Percentiles rank a stretch among this genome's conserved stretches.
These are phyloP conservation scores for Cystobasidium ongulense DNA, from an alignment of 768 basidiomycete species.

Conservation along the genomic window DNA sequence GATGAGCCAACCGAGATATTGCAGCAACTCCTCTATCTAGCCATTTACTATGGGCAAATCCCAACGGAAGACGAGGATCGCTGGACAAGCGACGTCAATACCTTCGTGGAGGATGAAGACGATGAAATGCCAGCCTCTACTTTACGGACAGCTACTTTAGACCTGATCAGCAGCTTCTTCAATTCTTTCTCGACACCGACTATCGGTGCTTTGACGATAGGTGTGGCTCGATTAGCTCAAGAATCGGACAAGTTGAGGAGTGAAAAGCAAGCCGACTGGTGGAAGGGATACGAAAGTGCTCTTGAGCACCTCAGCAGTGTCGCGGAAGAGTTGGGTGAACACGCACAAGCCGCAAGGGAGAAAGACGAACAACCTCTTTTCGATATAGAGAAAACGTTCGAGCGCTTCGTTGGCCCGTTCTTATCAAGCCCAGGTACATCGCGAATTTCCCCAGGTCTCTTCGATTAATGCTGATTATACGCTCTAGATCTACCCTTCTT, in stretches of 20 bases:
- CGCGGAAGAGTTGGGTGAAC: conserved; percentile 63
- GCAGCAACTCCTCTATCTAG: conserved; percentile 42
- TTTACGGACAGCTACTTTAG: conserved; percentile 72
- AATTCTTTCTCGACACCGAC: conserved; percentile 30
- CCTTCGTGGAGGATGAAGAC: conserved; percentile 88
- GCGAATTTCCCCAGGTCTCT: too few relatives aligned
- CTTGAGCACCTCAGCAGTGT: conserved; percentile 47
- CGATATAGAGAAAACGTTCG: conserved; percentile 67
- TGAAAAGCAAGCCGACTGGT: conserved; percentile 45
- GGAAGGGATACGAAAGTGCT: conserved; percentile 67
- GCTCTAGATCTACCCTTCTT: conserved; percentile 73
- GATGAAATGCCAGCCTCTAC: conserved; percentile 78
- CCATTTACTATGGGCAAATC: conserved; percentile 73
- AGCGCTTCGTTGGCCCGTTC: conserved; percentile 68
- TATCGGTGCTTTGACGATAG: conserved; percentile 28
- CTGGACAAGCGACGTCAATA: conserved; percentile 81
- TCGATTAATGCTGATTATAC: not conserved
- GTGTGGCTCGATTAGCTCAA: conserved; percentile 26
- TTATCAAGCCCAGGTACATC: conserved; percentile 65
- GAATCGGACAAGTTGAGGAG: conserved; percentile 19
- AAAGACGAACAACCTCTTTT: conserved; percentile 60
- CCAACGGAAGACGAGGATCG: conserved; percentile 84
- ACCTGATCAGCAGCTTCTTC: conserved; percentile 57
- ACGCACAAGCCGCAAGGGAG: conserved; percentile 65
- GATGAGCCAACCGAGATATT: conserved; percentile 50